Percentiles rank a stretch among this genome's conserved stretches.
Conservation (phyloP, 768 basidiomycete species). For the Artomyces pyxidatus region DNA sequence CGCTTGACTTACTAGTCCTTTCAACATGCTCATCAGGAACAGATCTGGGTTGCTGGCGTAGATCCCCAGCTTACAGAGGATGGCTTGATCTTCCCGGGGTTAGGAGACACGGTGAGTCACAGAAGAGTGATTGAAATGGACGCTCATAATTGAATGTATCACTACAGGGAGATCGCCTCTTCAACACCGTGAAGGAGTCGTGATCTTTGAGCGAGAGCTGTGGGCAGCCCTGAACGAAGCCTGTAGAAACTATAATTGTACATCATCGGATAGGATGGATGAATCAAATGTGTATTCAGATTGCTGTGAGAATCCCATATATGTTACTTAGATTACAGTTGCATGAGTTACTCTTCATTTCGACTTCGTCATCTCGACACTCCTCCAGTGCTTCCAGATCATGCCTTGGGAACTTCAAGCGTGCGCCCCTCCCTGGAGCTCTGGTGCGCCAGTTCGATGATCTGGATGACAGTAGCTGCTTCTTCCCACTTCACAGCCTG, state of each 20-base stretch:
- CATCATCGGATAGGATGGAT: no score
- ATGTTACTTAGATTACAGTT: no score
- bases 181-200: slow-evolving; percentile 43
- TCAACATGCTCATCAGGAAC: neutral
- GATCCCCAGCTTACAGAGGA: slow-evolving; percentile 63
- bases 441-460: slow-evolving; percentile 67
- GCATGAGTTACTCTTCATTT: no score
- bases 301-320: neutral
- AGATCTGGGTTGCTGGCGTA: slow-evolving; percentile 86
- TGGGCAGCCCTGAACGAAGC: no score
- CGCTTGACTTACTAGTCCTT: neutral
- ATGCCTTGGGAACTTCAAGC: slow-evolving; percentile 21
- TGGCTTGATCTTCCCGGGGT: slow-evolving; percentile 82
- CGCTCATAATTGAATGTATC: neutral
- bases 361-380: no score
- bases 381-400: no score
- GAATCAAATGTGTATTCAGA: neutral
- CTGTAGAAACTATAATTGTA: no score
- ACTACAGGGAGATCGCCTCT: slow-evolving; percentile 73
- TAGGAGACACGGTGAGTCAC: slow-evolving; percentile 76
- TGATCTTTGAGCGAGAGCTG: no score
- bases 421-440: slow-evolving; percentile 57
- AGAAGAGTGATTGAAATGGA: neutral
- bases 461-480: slow-evolving; percentile 60
- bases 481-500: slow-evolving; percentile 67